These are phyloP conservation scores for Arthroderma sp. DNA, from an alignment of 2,329 filamentous ascomycete genomes.

Conservation along the genomic window DNA sequence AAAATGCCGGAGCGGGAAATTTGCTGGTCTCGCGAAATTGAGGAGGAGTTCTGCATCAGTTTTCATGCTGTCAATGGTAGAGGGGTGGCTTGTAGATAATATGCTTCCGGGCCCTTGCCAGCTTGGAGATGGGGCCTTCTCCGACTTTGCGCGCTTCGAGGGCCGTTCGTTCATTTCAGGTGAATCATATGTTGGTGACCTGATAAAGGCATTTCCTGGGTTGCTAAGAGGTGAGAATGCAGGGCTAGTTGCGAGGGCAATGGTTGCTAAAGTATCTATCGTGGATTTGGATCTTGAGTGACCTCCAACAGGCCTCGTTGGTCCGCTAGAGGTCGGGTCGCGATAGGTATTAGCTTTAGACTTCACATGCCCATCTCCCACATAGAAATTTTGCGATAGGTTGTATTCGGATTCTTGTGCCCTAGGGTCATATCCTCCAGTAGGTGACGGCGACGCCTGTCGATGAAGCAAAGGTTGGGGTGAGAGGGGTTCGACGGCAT, in stretches of 20 bases:
- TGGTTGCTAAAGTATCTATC: conserved; percentile 38
- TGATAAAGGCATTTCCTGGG: no score
- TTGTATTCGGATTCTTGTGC: background rate
- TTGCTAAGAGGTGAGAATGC: conserved; percentile 23
- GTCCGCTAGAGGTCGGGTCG: background rate
- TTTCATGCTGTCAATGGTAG: conserved; percentile 23
- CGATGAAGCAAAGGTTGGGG: conserved; percentile 15
- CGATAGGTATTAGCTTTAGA: no score
- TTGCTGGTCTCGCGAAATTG: conserved; percentile 29
- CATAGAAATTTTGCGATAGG: no score
- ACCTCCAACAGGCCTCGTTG: conserved; percentile 14
- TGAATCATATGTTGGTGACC: conserved; percentile 14
- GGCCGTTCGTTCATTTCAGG: conserved; percentile 32
- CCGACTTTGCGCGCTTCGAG: conserved; percentile 48
- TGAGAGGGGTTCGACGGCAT: conserved; percentile 34
- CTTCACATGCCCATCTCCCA: no score
- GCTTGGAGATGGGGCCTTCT: conserved; percentile 36
- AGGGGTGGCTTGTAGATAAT: conserved; percentile 19
- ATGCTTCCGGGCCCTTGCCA: conserved; percentile 16
- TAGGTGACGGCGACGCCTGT: background rate
- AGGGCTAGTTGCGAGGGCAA: conserved; percentile 37
- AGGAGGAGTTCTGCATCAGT: conserved; percentile 37
- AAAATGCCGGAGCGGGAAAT: conserved; percentile 14
- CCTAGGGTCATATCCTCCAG: background rate
- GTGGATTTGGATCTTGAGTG: conserved; percentile 34